Conservation (phyloP, 768 basidiomycete genomes). For the Hirschioporus abietinus region DNA sequence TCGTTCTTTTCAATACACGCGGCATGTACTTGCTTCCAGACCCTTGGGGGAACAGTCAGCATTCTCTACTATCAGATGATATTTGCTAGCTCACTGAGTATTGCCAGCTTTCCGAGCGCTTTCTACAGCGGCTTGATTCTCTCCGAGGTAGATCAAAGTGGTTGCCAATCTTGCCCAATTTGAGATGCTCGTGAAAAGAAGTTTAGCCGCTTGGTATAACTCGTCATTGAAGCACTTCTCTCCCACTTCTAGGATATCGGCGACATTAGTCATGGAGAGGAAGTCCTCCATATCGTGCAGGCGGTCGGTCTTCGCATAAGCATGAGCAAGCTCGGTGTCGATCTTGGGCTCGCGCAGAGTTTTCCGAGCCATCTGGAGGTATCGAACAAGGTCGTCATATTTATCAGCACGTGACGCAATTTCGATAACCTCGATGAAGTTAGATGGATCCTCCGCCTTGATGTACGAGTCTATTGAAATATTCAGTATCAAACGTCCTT, state of each 20-base stretch:
- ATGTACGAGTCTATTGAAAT: conserved; percentile 79
- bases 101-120: conserved; percentile 99
- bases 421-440: conserved; percentile 94
- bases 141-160: conserved; percentile 95
- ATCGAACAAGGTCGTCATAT: conserved; percentile 89
- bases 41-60: conserved; percentile 41
- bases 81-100: conserved; percentile 65
- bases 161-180: conserved; percentile 99
- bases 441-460: conserved; percentile 92
- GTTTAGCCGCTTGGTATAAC: conserved; percentile 93
- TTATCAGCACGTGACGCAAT: conserved; percentile 92
- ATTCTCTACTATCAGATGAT: neutral
- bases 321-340: conserved; percentile 96
- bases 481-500: neutral
- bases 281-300: conserved; percentile 99
- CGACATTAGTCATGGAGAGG: conserved; percentile 96
- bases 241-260: conserved; percentile 93
- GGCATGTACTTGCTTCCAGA: conserved; percentile 99
- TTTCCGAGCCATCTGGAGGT: conserved; percentile 98
- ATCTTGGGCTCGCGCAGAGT: conserved; percentile 94
- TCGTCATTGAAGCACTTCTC: conserved; percentile 99
- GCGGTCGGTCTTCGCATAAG: conserved; percentile 94
- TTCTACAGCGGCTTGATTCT: conserved; percentile 97
- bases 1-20: conserved; percentile 97
- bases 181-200: conserved; percentile 94